These are phyloP conservation scores for Madurella mycetomatis DNA, from an alignment of 2,329 filamentous ascomycete genomes.

Conservation along the genomic window DNA sequence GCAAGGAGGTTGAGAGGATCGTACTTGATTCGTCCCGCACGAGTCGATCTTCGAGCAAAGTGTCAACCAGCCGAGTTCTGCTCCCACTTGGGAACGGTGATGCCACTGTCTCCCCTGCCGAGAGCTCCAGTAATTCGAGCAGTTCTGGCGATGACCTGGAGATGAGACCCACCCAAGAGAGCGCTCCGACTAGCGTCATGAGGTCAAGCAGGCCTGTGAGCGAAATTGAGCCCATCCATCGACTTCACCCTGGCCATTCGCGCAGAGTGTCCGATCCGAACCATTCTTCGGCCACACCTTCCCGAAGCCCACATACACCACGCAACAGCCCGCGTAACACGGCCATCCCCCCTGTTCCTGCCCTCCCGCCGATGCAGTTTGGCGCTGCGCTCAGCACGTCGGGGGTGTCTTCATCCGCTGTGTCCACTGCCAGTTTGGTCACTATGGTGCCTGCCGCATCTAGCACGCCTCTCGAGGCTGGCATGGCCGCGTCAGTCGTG, in stretches of 20 bases:
- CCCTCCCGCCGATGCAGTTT: conserved; percentile 22
- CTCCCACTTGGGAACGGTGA: conserved; percentile 15
- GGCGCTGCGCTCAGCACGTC: conserved; percentile 17
- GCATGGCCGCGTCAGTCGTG: conserved; percentile 1
- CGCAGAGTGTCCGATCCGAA: conserved; percentile 23
- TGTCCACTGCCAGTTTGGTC: conserved; percentile 20
- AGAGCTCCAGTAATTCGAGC: conserved; percentile 36
- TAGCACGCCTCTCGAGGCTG: conserved; percentile 16
- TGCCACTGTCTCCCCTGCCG: conserved; percentile 26
- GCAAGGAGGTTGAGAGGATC: conserved; percentile 39
- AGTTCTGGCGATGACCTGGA: conserved; percentile 40
- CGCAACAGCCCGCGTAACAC: conserved; percentile 12
- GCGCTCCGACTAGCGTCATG: conserved; percentile 7
- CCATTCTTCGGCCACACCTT: conserved; percentile 3
- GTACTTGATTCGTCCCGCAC: conserved; percentile 32
- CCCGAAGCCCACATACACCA: conserved; percentile 10
- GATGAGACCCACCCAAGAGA: conserved; percentile 31
- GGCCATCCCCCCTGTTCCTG: conserved; percentile 27
- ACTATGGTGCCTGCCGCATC: conserved; percentile 20
- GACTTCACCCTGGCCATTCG: conserved; percentile 25
- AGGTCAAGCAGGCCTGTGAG: conserved; percentile 11
- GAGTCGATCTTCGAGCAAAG: conserved; percentile 38
- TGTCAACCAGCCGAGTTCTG: conserved; percentile 26
- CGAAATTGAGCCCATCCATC: conserved; percentile 22
- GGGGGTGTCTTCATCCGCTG: conserved; percentile 9